A percentile compares a stretch with the other conserved stretches of the same genome.
These are phyloP conservation scores for Leccinum subatratum DNA, from an alignment of 1,284 basidiomycete species.

Conservation along the genomic window DNA sequence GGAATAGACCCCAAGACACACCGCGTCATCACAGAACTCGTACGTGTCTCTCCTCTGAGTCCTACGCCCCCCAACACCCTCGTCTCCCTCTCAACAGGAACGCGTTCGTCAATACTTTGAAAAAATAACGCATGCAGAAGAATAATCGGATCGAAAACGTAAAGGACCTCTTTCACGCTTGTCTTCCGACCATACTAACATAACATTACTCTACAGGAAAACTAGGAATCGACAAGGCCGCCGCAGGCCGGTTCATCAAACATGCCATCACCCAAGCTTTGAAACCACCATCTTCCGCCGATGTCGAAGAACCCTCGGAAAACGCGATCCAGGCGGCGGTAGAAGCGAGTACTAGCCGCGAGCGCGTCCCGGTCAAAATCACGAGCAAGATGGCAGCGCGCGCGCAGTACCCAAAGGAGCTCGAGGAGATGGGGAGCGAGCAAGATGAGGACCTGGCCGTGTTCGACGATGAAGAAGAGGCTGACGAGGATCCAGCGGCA, in stretches of 20 bases:
- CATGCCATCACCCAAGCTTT: too few relatives aligned
- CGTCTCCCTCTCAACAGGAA: conserved; percentile 42
- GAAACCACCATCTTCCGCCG: conserved; percentile 19
- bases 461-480: conserved; percentile 35
- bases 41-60: conserved; percentile 31
- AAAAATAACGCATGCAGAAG: conserved; percentile 65
- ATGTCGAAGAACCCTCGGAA: conserved; percentile 22
- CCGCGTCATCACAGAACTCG: conserved; percentile 68
- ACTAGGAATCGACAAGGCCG: conserved; percentile 60
- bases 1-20: conserved; percentile 76
- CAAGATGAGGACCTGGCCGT: conserved; percentile 43
- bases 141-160: conserved; percentile 58
- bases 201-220: conserved; percentile 16
- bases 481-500: conserved; percentile 30
- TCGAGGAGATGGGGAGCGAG: conserved; percentile 44
- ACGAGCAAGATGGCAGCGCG: conserved; percentile 68
- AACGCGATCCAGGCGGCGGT: neutral
- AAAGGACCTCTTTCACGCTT: neutral
- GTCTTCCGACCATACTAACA: neutral
- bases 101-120: conserved; percentile 73
- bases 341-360: conserved; percentile 15
- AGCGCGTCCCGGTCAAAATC: conserved; percentile 48
- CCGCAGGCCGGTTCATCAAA: conserved; percentile 64
- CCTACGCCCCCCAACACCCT: too few relatives aligned
- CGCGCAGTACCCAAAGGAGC: conserved; percentile 53